Conservation (phyloP, 2,329 filamentous ascomycete species). For the Diaporthe humulicola region DNA sequence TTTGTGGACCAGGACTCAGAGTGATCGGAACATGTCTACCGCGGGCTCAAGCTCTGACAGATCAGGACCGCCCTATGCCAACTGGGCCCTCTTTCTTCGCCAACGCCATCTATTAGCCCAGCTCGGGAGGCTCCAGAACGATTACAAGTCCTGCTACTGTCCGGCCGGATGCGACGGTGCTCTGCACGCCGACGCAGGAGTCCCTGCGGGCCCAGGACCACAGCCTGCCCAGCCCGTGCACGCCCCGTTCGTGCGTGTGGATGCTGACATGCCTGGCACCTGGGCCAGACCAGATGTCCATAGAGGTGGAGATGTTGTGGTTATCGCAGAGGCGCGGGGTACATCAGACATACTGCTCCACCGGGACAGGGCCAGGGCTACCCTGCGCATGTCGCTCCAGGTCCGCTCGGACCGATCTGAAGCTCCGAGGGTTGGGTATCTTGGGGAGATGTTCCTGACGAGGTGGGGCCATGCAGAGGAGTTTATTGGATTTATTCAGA, state of each 20-base stretch:
- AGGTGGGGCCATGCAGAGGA: background rate
- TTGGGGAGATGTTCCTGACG: slow-evolving; percentile 11
- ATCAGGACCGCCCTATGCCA: background rate
- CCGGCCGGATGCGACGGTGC: background rate
- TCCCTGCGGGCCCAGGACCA: background rate
- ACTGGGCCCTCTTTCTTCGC: background rate
- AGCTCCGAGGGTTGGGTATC: background rate
- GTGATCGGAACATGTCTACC: background rate
- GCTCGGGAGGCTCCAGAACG: background rate
- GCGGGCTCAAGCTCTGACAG: background rate
- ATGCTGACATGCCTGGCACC: background rate
- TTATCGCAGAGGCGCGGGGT: background rate
- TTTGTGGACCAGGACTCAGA: no score
- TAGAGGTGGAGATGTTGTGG: fast-evolving
- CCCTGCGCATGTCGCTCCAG: slow-evolving; percentile 13
- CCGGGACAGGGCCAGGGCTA: background rate
- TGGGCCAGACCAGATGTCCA: background rate
- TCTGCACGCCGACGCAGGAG: background rate
- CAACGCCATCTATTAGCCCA: background rate
- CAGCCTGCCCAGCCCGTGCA: background rate
- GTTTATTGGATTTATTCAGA: background rate
- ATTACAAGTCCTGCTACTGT: background rate
- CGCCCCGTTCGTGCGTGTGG: background rate
- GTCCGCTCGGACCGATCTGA: background rate
- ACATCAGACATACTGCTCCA: background rate